Evolutionary conservation across 495 filamentous ascomycete species (phyloP), one percentile per base, ranked within the genome.

Genomic region (Collariella sp.): DNA sequence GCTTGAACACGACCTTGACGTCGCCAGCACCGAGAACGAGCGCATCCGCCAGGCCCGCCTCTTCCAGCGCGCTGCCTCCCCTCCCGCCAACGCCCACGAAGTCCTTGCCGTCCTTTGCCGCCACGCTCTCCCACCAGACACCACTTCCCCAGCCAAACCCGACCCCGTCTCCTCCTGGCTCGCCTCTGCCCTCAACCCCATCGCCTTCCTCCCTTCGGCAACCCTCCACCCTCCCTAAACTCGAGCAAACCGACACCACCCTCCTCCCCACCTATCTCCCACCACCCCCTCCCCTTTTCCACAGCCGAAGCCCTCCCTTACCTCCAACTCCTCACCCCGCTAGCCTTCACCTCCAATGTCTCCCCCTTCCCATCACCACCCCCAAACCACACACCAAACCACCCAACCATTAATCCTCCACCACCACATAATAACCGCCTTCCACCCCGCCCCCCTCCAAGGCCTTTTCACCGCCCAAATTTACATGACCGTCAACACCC

Each of bases 291-390:
- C 10, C 58, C 71, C 12, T 71, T 83, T 59, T 62, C 67, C 0
- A 66, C 70, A 12, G 71, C 70, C 2, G 75, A 82, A 60, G 76
- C 79, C 50, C 66, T 83, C 2, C 78, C 80, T 7, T 82, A 75
- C 60, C 74, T 83, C 0, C 72, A 77, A 59, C 67, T 75, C 44
- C 83, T 85, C 55, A 78, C 73, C 4, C 75, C 78, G 1, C 63
- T 85, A 2, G 64, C 67, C 20, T 81, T 78, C 55, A 70, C 74
- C 5, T 79, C 76, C 2, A 69, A 66, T 1, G 67, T 79, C 51
- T 70, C 70, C 5, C 60, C 73, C 5, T 52, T 78, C 0, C 68
- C 72, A 0, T 22, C 2, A 47, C 2, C 54, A 61, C 6, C 26
- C 56, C 5, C 22, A 65, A 5, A 36, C 63, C 22, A 49, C 64